A percentile compares a stretch with the other conserved stretches of the same genome.
These are phyloP conservation scores for Metschnikowia cerradonensis DNA, from an alignment of 805 yeast genomes.

Conservation along the genomic window DNA sequence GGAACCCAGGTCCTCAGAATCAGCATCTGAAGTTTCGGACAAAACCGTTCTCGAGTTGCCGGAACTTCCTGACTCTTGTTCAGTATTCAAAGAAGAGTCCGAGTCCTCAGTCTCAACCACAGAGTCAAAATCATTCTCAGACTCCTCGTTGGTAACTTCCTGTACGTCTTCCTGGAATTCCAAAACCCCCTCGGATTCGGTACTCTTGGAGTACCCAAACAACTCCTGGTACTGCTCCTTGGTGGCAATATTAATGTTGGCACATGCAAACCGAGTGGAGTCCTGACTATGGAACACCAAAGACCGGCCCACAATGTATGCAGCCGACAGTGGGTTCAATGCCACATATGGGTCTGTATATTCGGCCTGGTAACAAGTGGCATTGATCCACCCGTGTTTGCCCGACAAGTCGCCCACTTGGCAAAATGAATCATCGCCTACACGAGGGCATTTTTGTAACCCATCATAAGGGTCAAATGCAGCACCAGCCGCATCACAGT, in stretches of 20 bases:
- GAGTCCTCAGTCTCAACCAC: too few relatives aligned
- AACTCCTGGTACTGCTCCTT: constrained; percentile 15
- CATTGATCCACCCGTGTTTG: constrained; percentile 68
- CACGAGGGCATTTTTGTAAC: constrained; percentile 46
- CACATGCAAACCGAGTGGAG: constrained; percentile 16
- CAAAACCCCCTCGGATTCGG: not conserved
- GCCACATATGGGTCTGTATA: constrained; percentile 66
- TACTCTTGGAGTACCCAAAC: not conserved
- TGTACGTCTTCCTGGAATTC: not conserved
- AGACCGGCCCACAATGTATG: constrained; percentile 60
- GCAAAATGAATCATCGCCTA: constrained; percentile 52
- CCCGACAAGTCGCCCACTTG: constrained; percentile 77
- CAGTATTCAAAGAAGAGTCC: too few relatives aligned
- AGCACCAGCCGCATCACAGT: constrained; percentile 51
- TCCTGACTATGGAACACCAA: constrained; percentile 17
- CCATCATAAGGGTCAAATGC: constrained; percentile 66
- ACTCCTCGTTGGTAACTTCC: not conserved
- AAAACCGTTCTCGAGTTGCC: too few relatives aligned
- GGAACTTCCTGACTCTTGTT: too few relatives aligned
- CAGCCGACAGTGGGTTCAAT: constrained; percentile 49
- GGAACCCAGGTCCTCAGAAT: not conserved
- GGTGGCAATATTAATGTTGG: constrained; percentile 16
- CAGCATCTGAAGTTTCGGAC: not conserved
- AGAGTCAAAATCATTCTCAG: too few relatives aligned
- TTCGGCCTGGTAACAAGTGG: constrained; percentile 62